These are phyloP conservation scores for Pharnaceum exiguum DNA, from an alignment of 148 eudicot species.

Conservation along the genomic window DNA sequence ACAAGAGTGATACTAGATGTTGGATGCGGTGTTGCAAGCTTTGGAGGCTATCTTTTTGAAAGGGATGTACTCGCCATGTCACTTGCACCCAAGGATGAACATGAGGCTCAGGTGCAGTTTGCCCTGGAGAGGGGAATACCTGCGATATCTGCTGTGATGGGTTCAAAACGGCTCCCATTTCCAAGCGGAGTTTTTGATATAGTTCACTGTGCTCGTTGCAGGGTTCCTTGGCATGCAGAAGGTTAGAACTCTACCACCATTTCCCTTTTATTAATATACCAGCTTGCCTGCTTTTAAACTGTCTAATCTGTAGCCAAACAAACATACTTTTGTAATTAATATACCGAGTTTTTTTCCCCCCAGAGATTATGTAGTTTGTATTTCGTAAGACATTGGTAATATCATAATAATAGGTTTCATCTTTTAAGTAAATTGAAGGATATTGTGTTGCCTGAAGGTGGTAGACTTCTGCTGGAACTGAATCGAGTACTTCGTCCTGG, in stretches of 20 bases:
- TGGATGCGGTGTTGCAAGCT: slow-evolving; percentile 91
- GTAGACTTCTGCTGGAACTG: slow-evolving; percentile 73
- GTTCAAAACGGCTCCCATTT: slow-evolving; percentile 66
- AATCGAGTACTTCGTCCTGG: slow-evolving; percentile 85
- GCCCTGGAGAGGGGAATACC: slow-evolving; percentile 90
- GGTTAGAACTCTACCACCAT: slow-evolving; percentile 24
- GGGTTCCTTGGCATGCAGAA: slow-evolving; percentile 93
- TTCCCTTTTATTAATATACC: background rate
- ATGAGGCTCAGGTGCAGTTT: slow-evolving; percentile 86
- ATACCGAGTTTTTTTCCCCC: too few relatives aligned
- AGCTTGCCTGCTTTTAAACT: too few relatives aligned
- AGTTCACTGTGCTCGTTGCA: slow-evolving; percentile 82
- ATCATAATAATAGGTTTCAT: too few relatives aligned
- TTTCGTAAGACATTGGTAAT: too few relatives aligned
- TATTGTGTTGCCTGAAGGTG: slow-evolving; percentile 64
- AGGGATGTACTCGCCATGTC: slow-evolving; percentile 80
- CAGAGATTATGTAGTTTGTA: too few relatives aligned
- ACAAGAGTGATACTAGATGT: slow-evolving; percentile 77
- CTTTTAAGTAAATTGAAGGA: too few relatives aligned
- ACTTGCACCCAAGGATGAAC: slow-evolving; percentile 89
- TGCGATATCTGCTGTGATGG: slow-evolving; percentile 91
- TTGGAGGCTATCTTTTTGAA: slow-evolving; percentile 78
- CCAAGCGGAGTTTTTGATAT: slow-evolving; percentile 73
- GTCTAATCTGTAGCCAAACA: too few relatives aligned
- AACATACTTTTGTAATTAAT: too few relatives aligned